phyloP scores from a whole-genome alignment of 2,329 filamentous ascomycete genomes.

The Helotiales sp. region DNA sequence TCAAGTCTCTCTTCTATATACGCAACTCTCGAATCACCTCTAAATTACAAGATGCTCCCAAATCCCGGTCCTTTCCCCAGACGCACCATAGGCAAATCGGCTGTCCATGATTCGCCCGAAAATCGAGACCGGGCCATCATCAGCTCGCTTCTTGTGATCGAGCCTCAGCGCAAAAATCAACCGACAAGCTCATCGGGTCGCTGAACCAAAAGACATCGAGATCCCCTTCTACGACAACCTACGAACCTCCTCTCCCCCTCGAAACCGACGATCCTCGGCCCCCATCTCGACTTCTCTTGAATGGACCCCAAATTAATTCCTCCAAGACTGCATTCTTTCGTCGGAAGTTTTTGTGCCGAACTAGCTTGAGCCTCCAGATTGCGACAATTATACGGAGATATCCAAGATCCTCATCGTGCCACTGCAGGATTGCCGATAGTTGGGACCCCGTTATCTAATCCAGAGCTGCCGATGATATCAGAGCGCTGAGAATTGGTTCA shows the following conservation, averaged over 20 bases:
- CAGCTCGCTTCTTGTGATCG: neutral
- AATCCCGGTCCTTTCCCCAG: neutral
- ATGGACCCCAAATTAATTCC: slow-evolving; percentile 30
- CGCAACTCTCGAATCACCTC: neutral
- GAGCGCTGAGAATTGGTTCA: slow-evolving; percentile 13
- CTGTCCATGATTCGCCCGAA: neutral
- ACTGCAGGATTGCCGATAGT: slow-evolving; percentile 3
- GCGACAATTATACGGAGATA: slow-evolving; percentile 3
- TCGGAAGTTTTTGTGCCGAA: slow-evolving; percentile 3
- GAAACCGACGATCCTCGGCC: neutral
- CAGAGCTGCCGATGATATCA: slow-evolving; percentile 18
- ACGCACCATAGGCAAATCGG: neutral
- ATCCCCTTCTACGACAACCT: neutral
- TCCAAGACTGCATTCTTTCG: slow-evolving; percentile 14
- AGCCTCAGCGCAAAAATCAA: neutral
- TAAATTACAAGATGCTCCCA: neutral
- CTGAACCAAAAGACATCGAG: neutral
- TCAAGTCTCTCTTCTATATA: neutral
- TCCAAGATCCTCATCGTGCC: neutral
- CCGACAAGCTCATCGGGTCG: neutral
- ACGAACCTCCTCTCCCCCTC: neutral
- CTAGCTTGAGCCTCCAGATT: slow-evolving; percentile 17
- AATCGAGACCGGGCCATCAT: neutral
- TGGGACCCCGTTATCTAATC: neutral
- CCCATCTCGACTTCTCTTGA: slow-evolving; percentile 15